These are phyloP conservation scores for Alternaria arbusti DNA, from an alignment of 2,329 filamentous ascomycete species.

Conservation along the genomic window DNA sequence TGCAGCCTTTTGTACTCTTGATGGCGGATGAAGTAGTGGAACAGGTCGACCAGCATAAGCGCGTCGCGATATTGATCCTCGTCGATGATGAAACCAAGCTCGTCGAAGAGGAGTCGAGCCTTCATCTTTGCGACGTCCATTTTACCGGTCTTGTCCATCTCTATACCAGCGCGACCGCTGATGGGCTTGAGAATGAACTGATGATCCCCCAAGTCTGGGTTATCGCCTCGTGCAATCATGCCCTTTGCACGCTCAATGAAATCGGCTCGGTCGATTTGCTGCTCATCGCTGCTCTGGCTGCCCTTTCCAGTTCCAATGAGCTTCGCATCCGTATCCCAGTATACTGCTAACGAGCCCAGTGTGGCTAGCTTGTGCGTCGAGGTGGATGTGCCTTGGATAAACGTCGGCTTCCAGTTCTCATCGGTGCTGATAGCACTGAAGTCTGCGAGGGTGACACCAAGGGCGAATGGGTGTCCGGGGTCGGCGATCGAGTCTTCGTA, in stretches of 20 bases:
- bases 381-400: conserved; percentile 83
- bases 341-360: conserved; percentile 86
- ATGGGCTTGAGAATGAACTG: conserved; percentile 97
- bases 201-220: conserved; percentile 64
- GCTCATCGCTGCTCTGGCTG: conserved; percentile 63
- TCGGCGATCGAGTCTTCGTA: conserved; percentile 98
- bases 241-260: conserved; percentile 78
- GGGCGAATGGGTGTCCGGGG: conserved; percentile 91
- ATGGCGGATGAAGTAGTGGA: conserved; percentile 97
- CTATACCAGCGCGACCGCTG: conserved; percentile 90
- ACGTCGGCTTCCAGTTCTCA: conserved; percentile 91
- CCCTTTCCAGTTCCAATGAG: conserved; percentile 84
- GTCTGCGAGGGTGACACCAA: conserved; percentile 90
- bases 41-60: conserved; percentile 96
- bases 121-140: conserved; percentile 83
- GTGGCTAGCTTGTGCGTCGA: conserved; percentile 94
- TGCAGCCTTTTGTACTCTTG: conserved; percentile 96
- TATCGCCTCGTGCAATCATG: conserved; percentile 77
- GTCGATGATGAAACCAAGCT: conserved; percentile 96
- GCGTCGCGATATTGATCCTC: conserved; percentile 97
- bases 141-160: conserved; percentile 91
- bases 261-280: conserved; percentile 73
- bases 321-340: conserved; percentile 95
- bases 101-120: conserved; percentile 89
- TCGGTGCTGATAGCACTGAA: conserved; percentile 98